Percentiles rank a stretch among this genome's conserved stretches.
phyloP scores from a whole-genome alignment of 2,329 filamentous ascomycete genomes.

The Ophiostoma ulmi region DNA sequence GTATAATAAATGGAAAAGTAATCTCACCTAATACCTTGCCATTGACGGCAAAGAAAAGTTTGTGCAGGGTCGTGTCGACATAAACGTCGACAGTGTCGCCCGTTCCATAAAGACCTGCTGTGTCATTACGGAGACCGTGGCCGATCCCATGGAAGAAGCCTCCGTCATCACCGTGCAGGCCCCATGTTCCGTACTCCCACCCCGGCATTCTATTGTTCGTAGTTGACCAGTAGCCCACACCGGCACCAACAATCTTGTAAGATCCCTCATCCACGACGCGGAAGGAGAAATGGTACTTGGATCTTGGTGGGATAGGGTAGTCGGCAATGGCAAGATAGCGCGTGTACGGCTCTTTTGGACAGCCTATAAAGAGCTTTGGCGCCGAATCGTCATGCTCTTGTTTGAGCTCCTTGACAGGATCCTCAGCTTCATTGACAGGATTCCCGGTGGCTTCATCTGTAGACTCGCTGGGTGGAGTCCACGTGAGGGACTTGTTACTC shows the following conservation, averaged over 20 bases:
- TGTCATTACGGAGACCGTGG: neutral
- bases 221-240: neutral
- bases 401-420: neutral
- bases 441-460: neutral
- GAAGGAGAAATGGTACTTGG: constrained; percentile 5
- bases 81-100: neutral
- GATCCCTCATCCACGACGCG: neutral
- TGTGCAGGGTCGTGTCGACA: neutral
- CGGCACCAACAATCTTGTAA: neutral
- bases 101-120: neutral
- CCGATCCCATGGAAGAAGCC: neutral
- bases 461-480: neutral
- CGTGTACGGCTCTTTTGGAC: neutral
- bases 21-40: neutral
- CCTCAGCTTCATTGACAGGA: neutral
- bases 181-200: neutral
- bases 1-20: neutral
- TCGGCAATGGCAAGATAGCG: neutral
- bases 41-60: neutral
- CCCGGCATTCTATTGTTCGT: neutral
- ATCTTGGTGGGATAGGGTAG: neutral
- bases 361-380: neutral
- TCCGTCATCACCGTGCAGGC: neutral
- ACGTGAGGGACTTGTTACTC: neutral
- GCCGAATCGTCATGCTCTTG: neutral